A percentile compares a stretch with the other conserved stretches of the same genome.
phyloP scores from a whole-genome alignment of 192 early-diverging fungal species.

The Geranomyces variabilis region DNA sequence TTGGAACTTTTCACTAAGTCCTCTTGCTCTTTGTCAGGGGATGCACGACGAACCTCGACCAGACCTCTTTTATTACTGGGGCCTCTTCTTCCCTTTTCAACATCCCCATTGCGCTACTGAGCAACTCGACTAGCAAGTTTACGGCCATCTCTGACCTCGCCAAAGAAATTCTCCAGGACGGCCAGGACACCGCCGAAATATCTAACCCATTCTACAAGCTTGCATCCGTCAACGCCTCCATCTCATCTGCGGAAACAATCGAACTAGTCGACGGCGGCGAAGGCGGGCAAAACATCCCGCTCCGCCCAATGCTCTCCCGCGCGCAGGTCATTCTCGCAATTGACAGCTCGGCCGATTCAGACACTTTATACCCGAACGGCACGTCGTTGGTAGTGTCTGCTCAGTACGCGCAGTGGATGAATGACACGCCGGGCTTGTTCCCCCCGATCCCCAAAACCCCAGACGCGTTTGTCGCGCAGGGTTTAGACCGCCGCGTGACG shows the following conservation, averaged over 20 bases:
- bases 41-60: slow-evolving; percentile 33
- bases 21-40: neutral
- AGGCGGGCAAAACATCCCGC: slow-evolving; percentile 36
- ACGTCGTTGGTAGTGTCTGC: slow-evolving; percentile 26
- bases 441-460: slow-evolving; percentile 32
- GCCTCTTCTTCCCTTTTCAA: slow-evolving; percentile 43
- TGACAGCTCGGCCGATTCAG: slow-evolving; percentile 23
- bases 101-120: slow-evolving; percentile 13
- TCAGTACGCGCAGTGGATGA: slow-evolving; percentile 22
- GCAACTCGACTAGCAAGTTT: neutral
- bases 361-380: slow-evolving; percentile 27
- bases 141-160: slow-evolving; percentile 10
- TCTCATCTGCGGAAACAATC: neutral
- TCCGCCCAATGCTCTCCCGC: slow-evolving; percentile 21
- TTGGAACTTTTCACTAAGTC: no score
- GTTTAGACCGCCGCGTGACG: slow-evolving; percentile 14
- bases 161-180: neutral
- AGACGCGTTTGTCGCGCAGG: slow-evolving; percentile 27
- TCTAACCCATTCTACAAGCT: slow-evolving; percentile 36
- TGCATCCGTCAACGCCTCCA: slow-evolving; percentile 19
- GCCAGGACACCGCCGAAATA: slow-evolving; percentile 31
- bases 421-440: slow-evolving; percentile 9
- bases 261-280: slow-evolving; percentile 41
- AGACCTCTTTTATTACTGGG: slow-evolving; percentile 31
- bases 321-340: slow-evolving; percentile 29